Evolutionary conservation across 225 moss, liverwort and hornwort genomes (phyloP).

Genomic region (Pseudoscleropodium purum): DNA sequence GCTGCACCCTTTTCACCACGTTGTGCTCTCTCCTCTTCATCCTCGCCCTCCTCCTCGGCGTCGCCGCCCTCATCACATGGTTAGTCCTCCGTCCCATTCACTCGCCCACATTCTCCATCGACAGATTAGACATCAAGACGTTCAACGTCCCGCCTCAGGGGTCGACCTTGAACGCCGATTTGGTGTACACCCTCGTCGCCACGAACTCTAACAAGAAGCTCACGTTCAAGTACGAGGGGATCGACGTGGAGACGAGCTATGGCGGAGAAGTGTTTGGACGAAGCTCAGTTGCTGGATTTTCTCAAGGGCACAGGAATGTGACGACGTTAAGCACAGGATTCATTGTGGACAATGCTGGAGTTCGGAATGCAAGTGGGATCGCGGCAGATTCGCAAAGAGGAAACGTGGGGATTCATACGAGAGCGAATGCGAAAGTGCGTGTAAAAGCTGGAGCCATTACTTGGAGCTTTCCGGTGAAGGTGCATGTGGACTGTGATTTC

Average conservation of each 20-base stretch:
- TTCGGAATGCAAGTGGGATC: not conserved
- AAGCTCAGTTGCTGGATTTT: slow-evolving; percentile 25
- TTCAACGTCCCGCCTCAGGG: not conserved
- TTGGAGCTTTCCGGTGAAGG: slow-evolving; percentile 22
- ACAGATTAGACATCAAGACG: not conserved
- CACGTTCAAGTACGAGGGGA: slow-evolving; percentile 42
- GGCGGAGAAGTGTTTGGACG: slow-evolving; percentile 29
- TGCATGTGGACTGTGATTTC: slow-evolving; percentile 46
- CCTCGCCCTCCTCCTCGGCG: not conserved
- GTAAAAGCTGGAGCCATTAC: slow-evolving; percentile 39
- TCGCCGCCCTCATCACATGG: slow-evolving; percentile 16
- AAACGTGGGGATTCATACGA: slow-evolving; percentile 16
- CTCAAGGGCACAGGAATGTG: slow-evolving; percentile 45
- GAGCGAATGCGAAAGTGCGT: slow-evolving; percentile 39
- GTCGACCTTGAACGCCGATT: slow-evolving; percentile 10
- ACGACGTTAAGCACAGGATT: slow-evolving; percentile 12
- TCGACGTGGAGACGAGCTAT: slow-evolving; percentile 34
- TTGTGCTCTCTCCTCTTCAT: slow-evolving; percentile 2
- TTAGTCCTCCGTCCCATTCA: slow-evolving; percentile 22
- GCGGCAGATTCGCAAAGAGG: slow-evolving; percentile 6
- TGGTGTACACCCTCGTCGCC: slow-evolving; percentile 26
- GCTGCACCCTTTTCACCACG: slow-evolving; percentile 2
- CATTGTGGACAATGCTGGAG: not conserved
- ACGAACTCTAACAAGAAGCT: slow-evolving; percentile 57
- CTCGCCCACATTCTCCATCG: not conserved